Base-by-base conservation (phyloP, 2,329 filamentous ascomycete genomes). In the Sporothrix inflata region DNA sequence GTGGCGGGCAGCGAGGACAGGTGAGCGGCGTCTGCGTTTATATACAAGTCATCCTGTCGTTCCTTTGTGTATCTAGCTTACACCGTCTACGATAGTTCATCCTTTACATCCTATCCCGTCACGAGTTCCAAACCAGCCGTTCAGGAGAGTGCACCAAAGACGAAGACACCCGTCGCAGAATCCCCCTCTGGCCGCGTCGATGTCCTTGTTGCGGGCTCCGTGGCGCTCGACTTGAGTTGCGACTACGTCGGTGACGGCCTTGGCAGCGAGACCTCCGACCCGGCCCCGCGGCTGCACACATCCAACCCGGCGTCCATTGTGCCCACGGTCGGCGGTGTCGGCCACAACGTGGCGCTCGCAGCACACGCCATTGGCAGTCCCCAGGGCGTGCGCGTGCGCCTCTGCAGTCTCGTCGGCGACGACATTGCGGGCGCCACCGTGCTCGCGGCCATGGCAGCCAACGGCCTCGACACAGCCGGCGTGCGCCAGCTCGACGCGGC, bases 271-370 rank as follows among this genome's bases (percentile, higher is more conserved):
- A 76, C 74, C 72, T 74, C 79, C 55, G 75, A 77, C 38, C 75
- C 77, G 8, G 79, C 81, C 4, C 86, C 90, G 6, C 83, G 86
- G 68, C 84, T 90, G 49, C 88, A 94, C 73, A 97, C 94, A 0
- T 98, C 95, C 0, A 98, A 98, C 78, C 93, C 93, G 66, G 90
- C 94, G 8, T 84, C 85, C 16, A 97, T 98, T 75, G 89, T 84
- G 47, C 94, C 97, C 78, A 93, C 92, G 0, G 87, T 98, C 8
- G 96, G 96, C 14, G 96, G 96, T 7, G 96, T 98, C 8, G 96
- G 93, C 7, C 91, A 94, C 78, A 98, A 98, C 78, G 93, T 98
- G 60, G 94, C 96, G 19, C 87, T 94, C 65, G 94, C 95, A 60
- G 91, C 93, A 0, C 92, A 94, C 76, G 87, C 90, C 42, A 85